Percentiles rank a stretch among this genome's conserved stretches.
Evolutionary conservation across 2,329 filamentous ascomycete species (phyloP).

Genomic region (Aspergillus hiratsukae): DNA sequence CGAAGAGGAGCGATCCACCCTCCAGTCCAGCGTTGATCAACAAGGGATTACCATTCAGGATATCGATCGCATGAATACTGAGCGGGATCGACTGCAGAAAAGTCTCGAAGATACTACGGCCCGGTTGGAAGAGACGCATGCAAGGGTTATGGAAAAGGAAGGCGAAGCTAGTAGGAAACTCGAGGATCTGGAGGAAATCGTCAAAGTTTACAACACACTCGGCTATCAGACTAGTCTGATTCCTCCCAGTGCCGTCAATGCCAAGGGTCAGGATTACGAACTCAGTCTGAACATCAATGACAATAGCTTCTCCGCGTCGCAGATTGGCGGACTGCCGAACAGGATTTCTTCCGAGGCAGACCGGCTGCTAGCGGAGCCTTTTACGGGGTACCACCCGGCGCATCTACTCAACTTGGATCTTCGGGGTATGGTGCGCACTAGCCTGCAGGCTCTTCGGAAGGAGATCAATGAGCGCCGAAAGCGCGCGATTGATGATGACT

Average conservation of each 20-base stretch:
- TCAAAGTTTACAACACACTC: constrained; percentile 88
- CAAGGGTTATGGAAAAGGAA: constrained; percentile 78
- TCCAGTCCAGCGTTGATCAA: constrained; percentile 84
- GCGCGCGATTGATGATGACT: constrained; percentile 77
- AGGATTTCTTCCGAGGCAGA: constrained; percentile 56
- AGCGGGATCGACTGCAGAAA: constrained; percentile 88
- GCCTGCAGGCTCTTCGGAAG: constrained; percentile 73
- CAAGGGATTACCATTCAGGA: constrained; percentile 96
- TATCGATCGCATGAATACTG: constrained; percentile 97
- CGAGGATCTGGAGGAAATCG: constrained; percentile 84
- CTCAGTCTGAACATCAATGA: constrained; percentile 77
- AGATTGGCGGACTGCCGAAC: constrained; percentile 47
- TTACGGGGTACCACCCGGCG: constrained; percentile 82
- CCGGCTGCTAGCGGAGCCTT: constrained; percentile 73
- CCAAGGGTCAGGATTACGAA: constrained; percentile 80
- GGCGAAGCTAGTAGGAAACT: constrained; percentile 78
- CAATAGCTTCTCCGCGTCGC: constrained; percentile 68
- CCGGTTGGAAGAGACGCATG: constrained; percentile 80
- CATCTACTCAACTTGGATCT: constrained; percentile 88
- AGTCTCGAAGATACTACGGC: constrained; percentile 72
- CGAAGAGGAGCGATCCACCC: constrained; percentile 71
- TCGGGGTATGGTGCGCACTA: constrained; percentile 73
- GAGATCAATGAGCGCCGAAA: constrained; percentile 88
- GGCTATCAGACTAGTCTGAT: constrained; percentile 93
- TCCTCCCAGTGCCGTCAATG: constrained; percentile 76